Evolutionary conservation across 2,329 filamentous ascomycete genomes (phyloP).

Genomic region (Knufia fluminis): DNA sequence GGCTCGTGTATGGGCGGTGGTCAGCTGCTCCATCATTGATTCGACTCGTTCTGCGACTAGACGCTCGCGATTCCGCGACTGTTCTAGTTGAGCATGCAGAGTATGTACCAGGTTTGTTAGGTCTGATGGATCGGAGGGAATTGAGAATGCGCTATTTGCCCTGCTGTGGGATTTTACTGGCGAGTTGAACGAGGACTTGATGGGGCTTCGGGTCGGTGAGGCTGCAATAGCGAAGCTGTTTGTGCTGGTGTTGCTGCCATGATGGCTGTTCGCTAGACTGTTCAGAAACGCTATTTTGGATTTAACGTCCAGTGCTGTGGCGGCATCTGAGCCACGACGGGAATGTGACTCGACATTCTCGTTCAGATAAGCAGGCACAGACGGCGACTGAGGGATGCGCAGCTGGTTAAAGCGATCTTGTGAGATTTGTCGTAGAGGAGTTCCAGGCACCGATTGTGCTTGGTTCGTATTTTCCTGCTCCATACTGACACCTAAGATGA

Average conservation of each 20-base stretch:
- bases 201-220: constrained; percentile 6
- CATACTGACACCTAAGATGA: background rate
- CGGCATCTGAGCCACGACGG: constrained; percentile 26
- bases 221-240: constrained; percentile 9
- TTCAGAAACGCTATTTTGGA: constrained; percentile 42
- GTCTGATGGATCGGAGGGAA: background rate
- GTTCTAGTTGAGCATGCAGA: constrained; percentile 31
- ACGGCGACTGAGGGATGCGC: constrained; percentile 33
- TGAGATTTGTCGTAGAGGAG: constrained; percentile 36
- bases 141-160: constrained; percentile 33
- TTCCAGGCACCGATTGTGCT: constrained; percentile 20
- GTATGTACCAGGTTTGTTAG: constrained; percentile 24
- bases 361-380: constrained; percentile 27
- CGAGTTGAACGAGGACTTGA: constrained; percentile 9
- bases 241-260: constrained; percentile 25
- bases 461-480: constrained; percentile 1
- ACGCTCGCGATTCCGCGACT: constrained; percentile 35
- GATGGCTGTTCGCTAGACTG: constrained; percentile 28
- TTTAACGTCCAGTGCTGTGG: constrained; percentile 32
- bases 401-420: constrained; percentile 43
- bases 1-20: constrained; percentile 43
- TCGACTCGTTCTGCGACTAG: constrained; percentile 38
- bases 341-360: constrained; percentile 28
- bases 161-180: constrained; percentile 19
- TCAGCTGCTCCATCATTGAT: constrained; percentile 43